phyloP scores from a whole-genome alignment of 1,284 basidiomycete species.

The Boletus nobilissimus region DNA sequence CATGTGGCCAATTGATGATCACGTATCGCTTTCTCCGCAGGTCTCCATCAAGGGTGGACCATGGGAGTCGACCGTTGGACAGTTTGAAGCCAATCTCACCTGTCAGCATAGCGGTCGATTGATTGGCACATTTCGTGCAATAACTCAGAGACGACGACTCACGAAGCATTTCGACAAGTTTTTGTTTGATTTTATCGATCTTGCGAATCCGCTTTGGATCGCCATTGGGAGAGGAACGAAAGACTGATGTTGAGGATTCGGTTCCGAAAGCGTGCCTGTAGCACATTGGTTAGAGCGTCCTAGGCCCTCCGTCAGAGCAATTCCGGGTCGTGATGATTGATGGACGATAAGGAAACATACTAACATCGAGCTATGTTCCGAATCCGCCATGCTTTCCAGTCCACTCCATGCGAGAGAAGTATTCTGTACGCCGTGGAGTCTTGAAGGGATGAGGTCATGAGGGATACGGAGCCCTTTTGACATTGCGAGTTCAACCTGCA shows the following conservation, averaged over 20 bases:
- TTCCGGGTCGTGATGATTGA: too few relatives aligned
- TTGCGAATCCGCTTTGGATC: neutral
- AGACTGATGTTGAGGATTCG: neutral
- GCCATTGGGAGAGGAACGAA: neutral
- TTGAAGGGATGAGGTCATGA: too few relatives aligned
- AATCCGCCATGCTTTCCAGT: too few relatives aligned
- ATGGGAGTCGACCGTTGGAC: constrained; percentile 16
- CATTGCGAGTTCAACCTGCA: too few relatives aligned
- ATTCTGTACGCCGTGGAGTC: too few relatives aligned
- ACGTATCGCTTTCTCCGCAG: constrained; percentile 9
- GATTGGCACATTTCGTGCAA: fast-evolving
- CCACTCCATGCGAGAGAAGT: too few relatives aligned
- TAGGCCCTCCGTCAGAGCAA: too few relatives aligned
- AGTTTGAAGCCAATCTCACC: constrained; percentile 18
- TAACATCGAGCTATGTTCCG: too few relatives aligned
- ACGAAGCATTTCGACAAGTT: constrained; percentile 32
- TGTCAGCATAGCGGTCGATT: neutral
- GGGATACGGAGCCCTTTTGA: too few relatives aligned
- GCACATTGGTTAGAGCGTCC: neutral
- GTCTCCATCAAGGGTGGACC: constrained; percentile 23
- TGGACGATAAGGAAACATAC: too few relatives aligned
- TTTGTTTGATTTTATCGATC: constrained; percentile 18
- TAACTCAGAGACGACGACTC: neutral
- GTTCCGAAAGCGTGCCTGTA: neutral
- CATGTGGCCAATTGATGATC: constrained; percentile 14